A percentile compares a stretch with the other conserved stretches of the same genome.
Evolutionary conservation across 768 basidiomycete genomes (phyloP).

Genomic region (Terana coerulea): DNA sequence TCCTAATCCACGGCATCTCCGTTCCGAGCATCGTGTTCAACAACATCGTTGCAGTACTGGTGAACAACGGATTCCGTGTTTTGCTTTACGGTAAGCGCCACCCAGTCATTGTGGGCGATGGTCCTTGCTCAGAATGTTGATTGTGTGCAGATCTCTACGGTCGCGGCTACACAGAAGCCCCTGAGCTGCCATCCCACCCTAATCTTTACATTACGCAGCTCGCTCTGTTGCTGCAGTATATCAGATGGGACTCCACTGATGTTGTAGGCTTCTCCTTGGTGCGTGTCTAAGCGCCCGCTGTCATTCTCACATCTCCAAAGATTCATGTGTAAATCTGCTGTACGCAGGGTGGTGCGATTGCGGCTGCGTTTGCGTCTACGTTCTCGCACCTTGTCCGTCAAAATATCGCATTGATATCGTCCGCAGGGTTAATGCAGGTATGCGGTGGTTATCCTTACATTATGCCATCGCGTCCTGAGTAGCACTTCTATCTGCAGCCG

Average conservation of each 20-base stretch:
- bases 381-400: conserved; percentile 68
- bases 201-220: conserved; percentile 68
- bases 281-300: neutral
- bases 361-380: conserved; percentile 61
- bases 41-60: conserved; percentile 61
- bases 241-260: conserved; percentile 63
- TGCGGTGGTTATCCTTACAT: conserved; percentile 51
- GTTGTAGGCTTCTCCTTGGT: conserved; percentile 79
- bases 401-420: conserved; percentile 61
- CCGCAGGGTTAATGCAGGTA: conserved; percentile 52
- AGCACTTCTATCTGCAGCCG: conserved; percentile 12
- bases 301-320: neutral
- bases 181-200: conserved; percentile 50
- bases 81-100: conserved; percentile 60
- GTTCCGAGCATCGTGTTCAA: conserved; percentile 74
- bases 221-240: conserved; percentile 75
- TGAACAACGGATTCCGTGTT: conserved; percentile 61
- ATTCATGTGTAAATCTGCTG: neutral
- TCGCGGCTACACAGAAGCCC: conserved; percentile 80
- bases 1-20: conserved; percentile 74
- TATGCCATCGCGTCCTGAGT: conserved; percentile 56
- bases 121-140: conserved; percentile 59
- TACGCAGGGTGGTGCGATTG: conserved; percentile 70
- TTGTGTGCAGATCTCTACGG: conserved; percentile 65
- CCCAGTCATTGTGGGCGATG: neutral